Evolutionary conservation across 2,329 filamentous ascomycete species (phyloP), one percentile per base, ranked within the genome.

Genomic region (Simplicillium aogashimaense): DNA sequence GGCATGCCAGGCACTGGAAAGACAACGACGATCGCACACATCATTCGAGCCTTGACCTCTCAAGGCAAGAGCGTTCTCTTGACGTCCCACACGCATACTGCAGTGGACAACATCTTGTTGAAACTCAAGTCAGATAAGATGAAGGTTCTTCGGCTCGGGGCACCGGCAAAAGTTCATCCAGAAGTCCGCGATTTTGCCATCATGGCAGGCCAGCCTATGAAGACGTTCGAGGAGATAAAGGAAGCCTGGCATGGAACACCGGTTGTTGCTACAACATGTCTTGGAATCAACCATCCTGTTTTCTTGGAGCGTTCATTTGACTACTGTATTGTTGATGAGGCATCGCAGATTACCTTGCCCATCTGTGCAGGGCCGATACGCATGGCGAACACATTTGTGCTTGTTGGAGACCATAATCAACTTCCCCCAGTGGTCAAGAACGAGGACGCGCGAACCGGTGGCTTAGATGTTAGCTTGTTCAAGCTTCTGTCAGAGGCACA

Each of bases 1-100:
- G 92, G 92, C 20, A 98, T 98, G 92, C 92, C 92, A 2, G 92
- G 92, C 7, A 98, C 92, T 0, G 92, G 92, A 43, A 98, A 98
- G 62, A 98, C 92, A 3, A 98, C 92, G 0, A 98, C 92, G 0
- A 97, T 98, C 53, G 88, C 90, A 5, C 89, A 97, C 57, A 95
- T 98, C 50, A 97, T 98, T 52, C 81, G 86, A 35, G 86, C 90
- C 1, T 70, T 98, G 25, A 83, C 92, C 5, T 79, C 83, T 0
- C 86, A 94, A 58, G 84, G 87, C 10, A 97, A 97, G 64, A 94
- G 85, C 41, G 88, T 98, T 12, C 68, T 98, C 7, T 67, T 98
- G 32, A 94, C 92, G 1, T 95, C 89, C 0, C 97, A 97, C 58
- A 98, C 92, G 0, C 92, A 98, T 56, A 95, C 89, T 1, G 92